These are phyloP conservation scores for Acmispon strigosus DNA, from an alignment of 306 rosid genomes.

Conservation along the genomic window DNA sequence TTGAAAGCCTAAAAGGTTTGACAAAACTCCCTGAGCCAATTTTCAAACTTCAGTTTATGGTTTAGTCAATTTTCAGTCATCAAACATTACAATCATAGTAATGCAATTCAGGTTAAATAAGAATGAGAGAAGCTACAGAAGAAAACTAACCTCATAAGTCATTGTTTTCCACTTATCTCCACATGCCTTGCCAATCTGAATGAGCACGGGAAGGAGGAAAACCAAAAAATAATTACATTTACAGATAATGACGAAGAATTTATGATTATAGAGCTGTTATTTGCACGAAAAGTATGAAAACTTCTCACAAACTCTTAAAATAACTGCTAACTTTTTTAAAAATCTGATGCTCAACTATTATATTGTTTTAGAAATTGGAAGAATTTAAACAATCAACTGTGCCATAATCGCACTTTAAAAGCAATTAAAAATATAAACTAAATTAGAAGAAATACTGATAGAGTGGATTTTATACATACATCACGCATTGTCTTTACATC, in stretches of 20 bases:
- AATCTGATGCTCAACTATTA: neutral
- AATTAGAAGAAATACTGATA: neutral
- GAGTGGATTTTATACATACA: slow-evolving; percentile 36
- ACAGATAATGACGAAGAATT: neutral
- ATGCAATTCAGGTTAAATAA: slow-evolving; percentile 2
- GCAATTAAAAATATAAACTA: slow-evolving; percentile 14
- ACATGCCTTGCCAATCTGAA: slow-evolving; percentile 91
- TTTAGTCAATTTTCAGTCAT: slow-evolving; percentile 4
- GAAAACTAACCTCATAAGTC: slow-evolving; percentile 69
- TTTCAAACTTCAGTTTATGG: neutral
- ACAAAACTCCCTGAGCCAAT: neutral
- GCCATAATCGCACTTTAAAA: slow-evolving; percentile 6
- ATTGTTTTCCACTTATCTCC: slow-evolving; percentile 98
- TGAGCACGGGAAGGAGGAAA: slow-evolving; percentile 16
- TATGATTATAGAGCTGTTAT: neutral
- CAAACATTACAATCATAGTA: slow-evolving; percentile 6
- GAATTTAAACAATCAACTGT: neutral
- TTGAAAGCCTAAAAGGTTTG: neutral
- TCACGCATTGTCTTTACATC: slow-evolving; percentile 82
- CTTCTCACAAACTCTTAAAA: slow-evolving; percentile 5
- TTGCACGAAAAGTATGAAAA: neutral
- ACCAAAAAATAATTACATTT: slow-evolving; percentile 1
- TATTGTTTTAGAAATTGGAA: neutral
- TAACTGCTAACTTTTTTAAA: neutral
- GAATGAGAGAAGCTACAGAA: slow-evolving; percentile 9